Evolutionary conservation across 2,329 filamentous ascomycete genomes (phyloP), one percentile per base, ranked within the genome.

Genomic region (Thelonectria rubi): DNA sequence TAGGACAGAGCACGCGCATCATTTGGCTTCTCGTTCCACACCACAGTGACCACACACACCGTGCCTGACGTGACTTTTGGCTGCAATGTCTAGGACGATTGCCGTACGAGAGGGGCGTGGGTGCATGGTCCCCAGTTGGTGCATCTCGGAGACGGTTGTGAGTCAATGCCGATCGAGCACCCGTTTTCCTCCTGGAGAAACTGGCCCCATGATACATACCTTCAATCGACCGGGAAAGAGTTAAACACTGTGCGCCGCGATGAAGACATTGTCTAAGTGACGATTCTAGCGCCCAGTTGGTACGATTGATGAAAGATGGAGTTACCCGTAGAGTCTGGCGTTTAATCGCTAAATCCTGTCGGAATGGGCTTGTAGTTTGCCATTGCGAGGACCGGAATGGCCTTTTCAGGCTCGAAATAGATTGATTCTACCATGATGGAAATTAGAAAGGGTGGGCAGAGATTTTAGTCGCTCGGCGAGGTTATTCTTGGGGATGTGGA

Each of bases 101-200:
- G 21, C 45, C 49, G 48, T 42, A 39, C 20, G 53, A 48, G 53
- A 24, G 58, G 63, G 43, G 58, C 51, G 61, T 47, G 46, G 46
- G 32, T 32, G 30, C 51, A 53, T 48, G 20, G 39, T 57, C 34
- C 30, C 49, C 32, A 14, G 43, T 45, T 62, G 50, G 42, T 40
- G 26, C 51, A 58, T 59, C 59, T 60, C 58, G 58, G 52, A 57
- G 39, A 32, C 21, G 55, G 52, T 39, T 60, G 68, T 71, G 69
- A 71, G 46, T 71, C 69, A 71, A 71, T 69, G 69, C 69, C 67
- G 69, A 57, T 55, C 45, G 43, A 61, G 21, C 24, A 47, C 43
- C 32, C 40, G 47, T 55, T 32, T 37, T 32, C 46, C 42, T 45
- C 59, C 48, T 34, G 46, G 21, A 14, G n/a, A 30, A 54, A 56